These are phyloP conservation scores for Podospora comata DNA, from an alignment of 495 filamentous ascomycete species.

Conservation along the genomic window DNA sequence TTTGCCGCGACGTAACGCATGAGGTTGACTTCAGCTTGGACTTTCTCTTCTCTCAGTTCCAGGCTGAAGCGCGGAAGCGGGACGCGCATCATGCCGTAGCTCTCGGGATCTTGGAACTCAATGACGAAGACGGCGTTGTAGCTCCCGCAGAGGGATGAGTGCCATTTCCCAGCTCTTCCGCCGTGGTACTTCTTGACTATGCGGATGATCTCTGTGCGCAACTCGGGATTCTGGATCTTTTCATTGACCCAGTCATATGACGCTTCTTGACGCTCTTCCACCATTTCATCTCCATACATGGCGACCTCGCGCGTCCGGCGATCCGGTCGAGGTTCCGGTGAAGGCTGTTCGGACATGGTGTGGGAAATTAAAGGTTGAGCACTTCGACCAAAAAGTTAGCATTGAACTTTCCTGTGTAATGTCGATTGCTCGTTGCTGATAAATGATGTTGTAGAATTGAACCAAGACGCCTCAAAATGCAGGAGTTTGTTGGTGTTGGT, in stretches of 20 bases:
- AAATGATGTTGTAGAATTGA: neutral
- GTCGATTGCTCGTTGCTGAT: neutral
- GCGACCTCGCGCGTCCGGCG: neutral
- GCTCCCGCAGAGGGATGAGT: neutral
- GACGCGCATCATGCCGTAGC: constrained; percentile 1
- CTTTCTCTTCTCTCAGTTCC: constrained; percentile 39
- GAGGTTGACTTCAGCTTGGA: constrained; percentile 41
- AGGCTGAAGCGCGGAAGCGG: constrained; percentile 5
- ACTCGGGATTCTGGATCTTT: neutral
- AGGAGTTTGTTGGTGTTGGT: neutral
- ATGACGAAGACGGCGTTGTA: constrained; percentile 13
- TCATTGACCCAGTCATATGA: neutral
- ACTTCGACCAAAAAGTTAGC: no score
- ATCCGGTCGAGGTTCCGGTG: no score
- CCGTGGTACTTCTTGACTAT: neutral
- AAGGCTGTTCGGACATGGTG: no score
- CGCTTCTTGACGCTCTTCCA: neutral
- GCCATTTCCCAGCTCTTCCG: neutral
- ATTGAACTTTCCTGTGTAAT: no score
- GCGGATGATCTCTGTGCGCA: neutral
- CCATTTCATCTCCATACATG: neutral
- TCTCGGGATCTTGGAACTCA: constrained; percentile 6
- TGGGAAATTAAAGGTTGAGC: no score
- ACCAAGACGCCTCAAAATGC: neutral
- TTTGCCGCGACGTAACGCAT: constrained; percentile 41